phyloP scores from a whole-genome alignment of 495 filamentous ascomycete genomes.

The Podospora pseudopauciseta region DNA sequence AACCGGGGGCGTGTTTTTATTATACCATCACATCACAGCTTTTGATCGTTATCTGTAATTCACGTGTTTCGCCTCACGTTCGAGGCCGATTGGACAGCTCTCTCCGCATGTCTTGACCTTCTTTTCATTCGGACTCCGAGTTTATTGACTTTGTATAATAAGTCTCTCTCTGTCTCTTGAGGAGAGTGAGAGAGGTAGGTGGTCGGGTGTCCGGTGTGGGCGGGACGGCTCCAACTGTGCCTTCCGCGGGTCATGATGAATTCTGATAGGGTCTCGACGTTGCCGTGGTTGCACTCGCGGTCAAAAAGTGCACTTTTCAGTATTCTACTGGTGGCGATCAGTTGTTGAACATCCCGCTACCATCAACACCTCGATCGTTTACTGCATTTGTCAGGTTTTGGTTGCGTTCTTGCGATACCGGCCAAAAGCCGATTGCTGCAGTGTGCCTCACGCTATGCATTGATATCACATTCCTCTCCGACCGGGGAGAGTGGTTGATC shows the following conservation, averaged over 20 bases:
- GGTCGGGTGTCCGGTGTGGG: neutral
- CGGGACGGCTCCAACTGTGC: conserved; percentile 9
- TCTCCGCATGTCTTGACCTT: too few relatives aligned
- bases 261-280: conserved; percentile 7
- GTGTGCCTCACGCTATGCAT: conserved; percentile 8
- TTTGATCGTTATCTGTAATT: too few relatives aligned
- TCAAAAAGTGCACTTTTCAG: neutral
- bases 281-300: conserved; percentile 7
- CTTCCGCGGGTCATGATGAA: neutral
- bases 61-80: too few relatives aligned
- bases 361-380: neutral
- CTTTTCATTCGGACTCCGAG: neutral
- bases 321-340: neutral
- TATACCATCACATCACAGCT: too few relatives aligned
- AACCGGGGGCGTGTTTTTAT: neutral
- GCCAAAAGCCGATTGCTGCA: conserved; percentile 4
- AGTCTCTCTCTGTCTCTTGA: neutral
- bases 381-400: neutral
- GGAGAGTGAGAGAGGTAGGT: neutral
- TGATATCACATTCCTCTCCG: conserved; percentile 22
- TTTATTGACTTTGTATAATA: neutral
- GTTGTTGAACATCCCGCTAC: neutral
- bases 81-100: neutral
- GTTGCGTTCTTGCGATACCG: conserved; percentile 6
- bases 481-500: conserved; percentile 9